Conservation (phyloP, 2,329 filamentous ascomycete species). For the Diaporthe nobilis region DNA sequence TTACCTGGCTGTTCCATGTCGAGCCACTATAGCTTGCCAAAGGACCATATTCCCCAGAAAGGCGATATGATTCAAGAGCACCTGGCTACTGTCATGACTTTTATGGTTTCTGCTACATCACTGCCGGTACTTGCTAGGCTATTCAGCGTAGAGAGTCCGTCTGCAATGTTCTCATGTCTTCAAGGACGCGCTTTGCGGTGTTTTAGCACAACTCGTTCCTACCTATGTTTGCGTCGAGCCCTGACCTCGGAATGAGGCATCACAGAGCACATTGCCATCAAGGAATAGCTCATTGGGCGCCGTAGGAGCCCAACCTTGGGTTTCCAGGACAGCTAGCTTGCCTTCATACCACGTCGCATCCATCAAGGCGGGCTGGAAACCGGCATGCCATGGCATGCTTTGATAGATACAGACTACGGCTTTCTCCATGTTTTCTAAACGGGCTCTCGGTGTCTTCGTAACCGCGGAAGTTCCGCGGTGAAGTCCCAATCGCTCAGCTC, state of each 20-base stretch:
- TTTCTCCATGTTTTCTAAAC: background rate
- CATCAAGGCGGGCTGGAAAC: no score
- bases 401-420: no score
- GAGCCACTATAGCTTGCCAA: conserved; percentile 2
- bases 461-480: background rate
- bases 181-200: background rate
- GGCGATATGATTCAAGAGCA: background rate
- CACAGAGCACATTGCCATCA: background rate
- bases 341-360: background rate
- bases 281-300: background rate
- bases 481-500: background rate
- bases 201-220: background rate
- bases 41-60: background rate
- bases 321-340: background rate
- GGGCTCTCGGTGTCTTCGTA: background rate
- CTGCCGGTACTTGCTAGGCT: background rate
- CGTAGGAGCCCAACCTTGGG: background rate
- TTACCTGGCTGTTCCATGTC: background rate
- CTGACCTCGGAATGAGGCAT: background rate
- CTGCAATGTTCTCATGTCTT: background rate
- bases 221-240: background rate
- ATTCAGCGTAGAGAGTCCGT: background rate
- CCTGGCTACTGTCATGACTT: background rate
- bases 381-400: background rate
- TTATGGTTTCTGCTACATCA: no score